A percentile compares a stretch with the other conserved stretches of the same genome.
These are phyloP conservation scores for Cyanidiococcus yangmingshanensis DNA, from an alignment of 23 red algal genomes.

Conservation along the genomic window DNA sequence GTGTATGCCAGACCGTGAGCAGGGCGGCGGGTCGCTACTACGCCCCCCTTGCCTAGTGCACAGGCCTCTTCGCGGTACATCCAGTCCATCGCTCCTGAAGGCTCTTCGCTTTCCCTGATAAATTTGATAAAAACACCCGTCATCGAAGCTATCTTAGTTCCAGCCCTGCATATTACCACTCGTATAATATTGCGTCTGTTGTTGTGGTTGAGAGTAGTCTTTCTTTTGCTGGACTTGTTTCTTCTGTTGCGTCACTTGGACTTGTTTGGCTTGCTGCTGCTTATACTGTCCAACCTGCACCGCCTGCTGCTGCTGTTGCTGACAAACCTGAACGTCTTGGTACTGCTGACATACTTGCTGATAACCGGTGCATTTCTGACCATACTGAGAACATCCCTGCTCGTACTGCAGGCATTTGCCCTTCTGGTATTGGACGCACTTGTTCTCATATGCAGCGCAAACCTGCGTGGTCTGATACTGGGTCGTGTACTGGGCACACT, in stretches of 20 bases:
- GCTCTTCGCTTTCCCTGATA: background rate
- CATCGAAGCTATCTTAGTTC: no score
- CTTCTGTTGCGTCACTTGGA: background rate
- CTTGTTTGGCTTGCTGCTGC: background rate
- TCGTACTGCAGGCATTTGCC: constrained; percentile 13
- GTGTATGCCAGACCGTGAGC: no score
- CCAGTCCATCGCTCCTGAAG: no score
- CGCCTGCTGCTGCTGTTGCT: background rate
- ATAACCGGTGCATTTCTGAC: background rate
- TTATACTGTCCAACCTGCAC: background rate
- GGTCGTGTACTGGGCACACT: background rate
- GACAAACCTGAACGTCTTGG: background rate
- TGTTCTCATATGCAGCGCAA: background rate
- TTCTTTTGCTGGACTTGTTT: background rate
- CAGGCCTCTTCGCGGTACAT: no score
- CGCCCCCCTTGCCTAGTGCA: no score
- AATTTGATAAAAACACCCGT: background rate
- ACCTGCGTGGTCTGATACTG: background rate
- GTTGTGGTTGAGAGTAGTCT: background rate
- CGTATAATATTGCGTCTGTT: background rate
- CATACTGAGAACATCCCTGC: background rate
- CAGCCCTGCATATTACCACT: background rate
- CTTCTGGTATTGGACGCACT: background rate
- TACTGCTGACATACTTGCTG: constrained; percentile 6
- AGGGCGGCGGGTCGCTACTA: no score